These are phyloP conservation scores for Xylaria telfairii DNA, from an alignment of 495 filamentous ascomycete species.

Conservation along the genomic window DNA sequence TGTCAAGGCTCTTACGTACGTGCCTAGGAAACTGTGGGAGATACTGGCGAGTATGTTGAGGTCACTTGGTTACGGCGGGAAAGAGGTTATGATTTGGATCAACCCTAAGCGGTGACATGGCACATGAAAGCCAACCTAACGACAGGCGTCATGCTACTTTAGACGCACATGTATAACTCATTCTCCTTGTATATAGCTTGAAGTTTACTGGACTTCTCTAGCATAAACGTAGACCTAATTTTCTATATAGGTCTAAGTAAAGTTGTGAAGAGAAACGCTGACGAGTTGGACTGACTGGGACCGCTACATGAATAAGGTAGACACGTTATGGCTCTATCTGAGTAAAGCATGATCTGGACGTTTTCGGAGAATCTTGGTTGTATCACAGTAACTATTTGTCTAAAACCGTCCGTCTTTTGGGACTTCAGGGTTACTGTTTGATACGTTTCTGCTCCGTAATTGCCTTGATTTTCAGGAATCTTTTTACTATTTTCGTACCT, in stretches of 20 bases:
- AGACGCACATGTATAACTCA: neutral
- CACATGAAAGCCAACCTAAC: neutral
- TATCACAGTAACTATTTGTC: neutral
- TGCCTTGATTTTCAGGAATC: neutral
- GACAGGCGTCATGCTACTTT: neutral
- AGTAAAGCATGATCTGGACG: neutral
- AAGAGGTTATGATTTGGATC: constrained; percentile 7
- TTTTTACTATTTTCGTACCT: neutral
- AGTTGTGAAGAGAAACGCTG: neutral
- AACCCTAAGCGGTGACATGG: neutral
- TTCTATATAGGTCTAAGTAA: neutral
- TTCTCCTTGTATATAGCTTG: neutral
- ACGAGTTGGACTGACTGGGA: neutral
- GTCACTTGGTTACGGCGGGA: neutral
- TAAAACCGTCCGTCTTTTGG: neutral
- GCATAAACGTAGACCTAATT: neutral
- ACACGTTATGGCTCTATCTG: neutral
- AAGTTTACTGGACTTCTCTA: neutral
- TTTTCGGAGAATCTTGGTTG: neutral
- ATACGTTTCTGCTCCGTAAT: neutral
- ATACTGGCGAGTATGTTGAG: neutral
- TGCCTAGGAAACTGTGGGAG: neutral
- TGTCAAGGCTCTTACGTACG: neutral
- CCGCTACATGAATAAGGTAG: neutral
- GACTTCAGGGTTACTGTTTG: neutral